phyloP scores from a whole-genome alignment of 179 eudicot genomes.

The Amaranthus tricolor region DNA sequence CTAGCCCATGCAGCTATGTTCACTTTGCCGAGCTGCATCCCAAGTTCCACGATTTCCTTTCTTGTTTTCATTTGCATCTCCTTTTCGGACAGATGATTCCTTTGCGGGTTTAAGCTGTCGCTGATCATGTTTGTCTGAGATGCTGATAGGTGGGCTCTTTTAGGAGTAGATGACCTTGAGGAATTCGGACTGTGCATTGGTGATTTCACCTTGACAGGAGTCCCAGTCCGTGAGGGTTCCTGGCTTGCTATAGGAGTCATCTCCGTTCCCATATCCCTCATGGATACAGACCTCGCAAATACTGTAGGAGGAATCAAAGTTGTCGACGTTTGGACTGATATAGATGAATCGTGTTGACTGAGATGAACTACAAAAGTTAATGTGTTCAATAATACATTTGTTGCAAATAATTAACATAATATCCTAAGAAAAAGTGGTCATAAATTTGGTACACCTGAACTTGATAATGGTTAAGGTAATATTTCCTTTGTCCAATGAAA shows the following conservation, averaged over 20 bases:
- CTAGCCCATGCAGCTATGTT: conserved; percentile 83
- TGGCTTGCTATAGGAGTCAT: conserved; percentile 85
- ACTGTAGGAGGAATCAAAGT: conserved; percentile 40
- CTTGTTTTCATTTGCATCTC: conserved; percentile 64
- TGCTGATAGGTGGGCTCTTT: conserved; percentile 37
- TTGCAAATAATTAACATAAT: background rate
- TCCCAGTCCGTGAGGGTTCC: conserved; percentile 78
- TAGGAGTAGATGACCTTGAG: conserved; percentile 55
- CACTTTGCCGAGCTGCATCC: conserved; percentile 69
- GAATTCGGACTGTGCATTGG: conserved; percentile 55
- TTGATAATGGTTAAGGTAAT: background rate
- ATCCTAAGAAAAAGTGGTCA: background rate
- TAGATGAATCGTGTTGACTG: conserved; percentile 47
- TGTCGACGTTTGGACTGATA: conserved; percentile 40
- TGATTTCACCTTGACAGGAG: conserved; percentile 74
- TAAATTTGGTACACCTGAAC: background rate
- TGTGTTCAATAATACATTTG: background rate
- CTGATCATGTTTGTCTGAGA: conserved; percentile 27
- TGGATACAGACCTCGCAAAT: conserved; percentile 64
- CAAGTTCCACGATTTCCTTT: conserved; percentile 73
- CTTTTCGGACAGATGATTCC: conserved; percentile 51
- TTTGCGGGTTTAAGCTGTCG: conserved; percentile 24
- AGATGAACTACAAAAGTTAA: conserved; percentile 46
- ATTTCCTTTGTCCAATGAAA: too few species aligned
- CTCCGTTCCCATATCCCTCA: conserved; percentile 88